These are phyloP conservation scores for Acer yangbiense DNA, from an alignment of 345 rosid species.

Conservation along the genomic window DNA sequence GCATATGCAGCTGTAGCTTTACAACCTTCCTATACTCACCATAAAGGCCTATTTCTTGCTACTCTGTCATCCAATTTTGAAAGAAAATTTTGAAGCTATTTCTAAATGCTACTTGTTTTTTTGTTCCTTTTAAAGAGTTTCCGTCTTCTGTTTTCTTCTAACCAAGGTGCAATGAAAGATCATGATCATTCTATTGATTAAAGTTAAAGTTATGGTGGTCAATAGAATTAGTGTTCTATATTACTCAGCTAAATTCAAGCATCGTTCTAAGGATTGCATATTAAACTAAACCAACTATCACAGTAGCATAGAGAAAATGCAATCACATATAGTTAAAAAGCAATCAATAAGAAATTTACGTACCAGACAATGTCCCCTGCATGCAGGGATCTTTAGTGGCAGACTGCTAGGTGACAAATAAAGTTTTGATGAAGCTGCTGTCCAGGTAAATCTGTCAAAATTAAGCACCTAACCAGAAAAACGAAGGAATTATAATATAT, in stretches of 20 bases:
- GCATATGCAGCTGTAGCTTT: neutral
- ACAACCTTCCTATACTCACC: neutral
- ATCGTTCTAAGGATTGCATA: neutral
- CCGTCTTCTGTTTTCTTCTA: neutral
- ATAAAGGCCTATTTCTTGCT: neutral
- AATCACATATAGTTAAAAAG: neutral
- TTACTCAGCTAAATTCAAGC: neutral
- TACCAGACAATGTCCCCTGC: constrained; percentile 98
- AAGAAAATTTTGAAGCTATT: neutral
- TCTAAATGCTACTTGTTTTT: neutral
- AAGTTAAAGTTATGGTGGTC: neutral
- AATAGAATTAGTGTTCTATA: neutral
- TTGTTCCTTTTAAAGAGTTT: neutral
- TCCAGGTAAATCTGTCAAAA: constrained; percentile 84
- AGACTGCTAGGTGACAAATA: constrained; percentile 91
- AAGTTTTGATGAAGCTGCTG: constrained; percentile 78
- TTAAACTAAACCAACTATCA: neutral
- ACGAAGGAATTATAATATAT: neutral
- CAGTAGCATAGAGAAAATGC: neutral
- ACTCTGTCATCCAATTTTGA: neutral
- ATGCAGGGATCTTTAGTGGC: constrained; percentile 91
- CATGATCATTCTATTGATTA: neutral
- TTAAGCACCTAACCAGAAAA: constrained; percentile 61
- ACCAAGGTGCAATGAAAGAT: constrained; percentile 4
- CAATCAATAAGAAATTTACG: constrained; percentile 8